Evolutionary conservation across 345 rosid genomes (phyloP), one percentile per base, ranked within the genome.

Genomic region (Chamaenerion angustifolium): DNA sequence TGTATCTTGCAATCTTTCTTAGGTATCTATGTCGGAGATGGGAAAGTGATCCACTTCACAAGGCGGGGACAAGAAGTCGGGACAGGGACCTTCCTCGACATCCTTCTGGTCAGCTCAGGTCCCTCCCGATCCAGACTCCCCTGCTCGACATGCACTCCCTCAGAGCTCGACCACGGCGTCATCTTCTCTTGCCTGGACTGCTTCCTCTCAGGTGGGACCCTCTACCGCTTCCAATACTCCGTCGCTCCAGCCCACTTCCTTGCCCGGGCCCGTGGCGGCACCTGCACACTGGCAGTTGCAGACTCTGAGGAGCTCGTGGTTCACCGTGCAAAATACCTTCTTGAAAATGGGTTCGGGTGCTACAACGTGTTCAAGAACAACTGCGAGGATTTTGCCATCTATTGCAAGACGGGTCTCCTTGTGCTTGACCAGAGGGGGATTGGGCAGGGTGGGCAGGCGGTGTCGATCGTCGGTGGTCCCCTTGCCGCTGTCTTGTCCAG

Each of bases 21-120:
- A 89, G 97, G 97, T 40, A 72, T 89, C 67, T 92, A 78, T 57
- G 70, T 87, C 64, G 98, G 96, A 46, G 77, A 86, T 51, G 78
- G 80, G 35, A 76, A 63, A 43, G 96, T 92, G 19, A 49, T 87
- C 64, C 98, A 87, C 72, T 92, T 90, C 61, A 90, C 98, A 0
- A 73, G 96, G 63, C 74, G 70, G 6, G 98, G 96, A 50, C 82
- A 86, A 73, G 98, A 92, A 71, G 89, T 92, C 7, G 96, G 79
- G 54, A 92, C 96, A 0, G 96, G 96, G 7, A 87, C 96, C 0
- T 77, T 72, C 27, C 58, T 92, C 35, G 96, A 92, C 68, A 21
- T 76, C 48, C 62, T 92, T 12, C 64, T 92, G 43, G 72, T 69
- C 16, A 92, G 96, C 67, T 87, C 96, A 12, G 82, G 72, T 44